These are phyloP conservation scores for Lithocarpus polystachyus DNA, from an alignment of 306 rosid genomes.

Conservation along the genomic window DNA sequence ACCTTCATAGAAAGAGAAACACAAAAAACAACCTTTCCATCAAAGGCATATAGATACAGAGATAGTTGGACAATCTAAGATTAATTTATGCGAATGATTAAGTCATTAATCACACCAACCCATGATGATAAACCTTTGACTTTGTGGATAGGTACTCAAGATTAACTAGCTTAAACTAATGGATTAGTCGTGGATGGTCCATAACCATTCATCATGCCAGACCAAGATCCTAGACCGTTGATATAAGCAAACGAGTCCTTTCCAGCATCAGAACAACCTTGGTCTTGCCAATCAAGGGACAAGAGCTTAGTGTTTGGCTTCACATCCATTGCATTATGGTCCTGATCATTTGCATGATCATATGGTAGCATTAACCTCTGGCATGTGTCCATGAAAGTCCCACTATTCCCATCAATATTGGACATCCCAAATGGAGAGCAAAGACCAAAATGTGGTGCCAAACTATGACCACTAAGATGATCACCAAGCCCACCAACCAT, in stretches of 20 bases:
- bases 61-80: conserved; percentile 12
- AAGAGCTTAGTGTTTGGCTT: conserved; percentile 75
- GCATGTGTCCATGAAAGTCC: conserved; percentile 59
- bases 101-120: conserved; percentile 31
- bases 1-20: conserved; percentile 20
- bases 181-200: conserved; percentile 69
- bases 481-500: conserved; percentile 42
- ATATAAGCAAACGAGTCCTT: conserved; percentile 63
- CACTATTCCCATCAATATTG: conserved; percentile 39
- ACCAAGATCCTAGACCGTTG: conserved; percentile 66
- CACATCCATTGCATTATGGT: conserved; percentile 56
- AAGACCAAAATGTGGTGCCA: conserved; percentile 41
- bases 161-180: conserved; percentile 34
- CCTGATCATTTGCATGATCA: conserved; percentile 32
- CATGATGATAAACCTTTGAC: conserved; percentile 20
- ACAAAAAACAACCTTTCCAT: conserved; percentile 21
- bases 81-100: conserved; percentile 12
- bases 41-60: conserved; percentile 6
- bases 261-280: conserved; percentile 65
- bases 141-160: not conserved
- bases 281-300: conserved; percentile 96
- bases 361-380: conserved; percentile 76
- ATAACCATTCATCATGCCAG: conserved; percentile 67
- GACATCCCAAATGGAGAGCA: conserved; percentile 59
- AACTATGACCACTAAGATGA: conserved; percentile 25